A percentile compares a stretch with the other conserved stretches of the same genome.
Conservation (phyloP, 352 stramenopile species). For the Phytophthora kernoviae region DNA sequence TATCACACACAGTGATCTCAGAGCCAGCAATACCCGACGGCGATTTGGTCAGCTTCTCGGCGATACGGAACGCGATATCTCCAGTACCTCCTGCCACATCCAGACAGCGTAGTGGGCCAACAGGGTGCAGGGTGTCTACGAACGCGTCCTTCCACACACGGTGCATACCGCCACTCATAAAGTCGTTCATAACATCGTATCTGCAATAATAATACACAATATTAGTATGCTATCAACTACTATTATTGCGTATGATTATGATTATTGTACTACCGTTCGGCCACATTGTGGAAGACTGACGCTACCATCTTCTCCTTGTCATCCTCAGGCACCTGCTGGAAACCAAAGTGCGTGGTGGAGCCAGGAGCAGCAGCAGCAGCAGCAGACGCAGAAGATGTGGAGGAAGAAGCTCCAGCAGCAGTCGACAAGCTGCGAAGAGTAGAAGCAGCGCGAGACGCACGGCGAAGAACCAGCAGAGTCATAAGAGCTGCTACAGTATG, state of each 20-base stretch:
- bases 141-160: constrained; percentile 98
- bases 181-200: constrained; percentile 99
- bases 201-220: constrained; percentile 22
- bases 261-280: constrained; percentile 86
- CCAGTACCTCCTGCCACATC: constrained; percentile 99
- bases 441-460: constrained; percentile 12
- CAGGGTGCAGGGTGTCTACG: constrained; percentile 83
- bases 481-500: not conserved
- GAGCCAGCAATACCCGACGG: constrained; percentile 40
- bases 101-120: constrained; percentile 81
- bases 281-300: constrained; percentile 98
- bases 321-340: constrained; percentile 88
- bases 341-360: constrained; percentile 88
- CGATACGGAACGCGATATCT: constrained; percentile 98
- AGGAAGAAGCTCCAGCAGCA: constrained; percentile 1
- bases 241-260: not conserved
- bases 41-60: constrained; percentile 65
- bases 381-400: not conserved
- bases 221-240: not conserved
- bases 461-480: constrained; percentile 22
- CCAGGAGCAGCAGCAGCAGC: constrained; percentile 5
- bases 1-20: constrained; percentile 97
- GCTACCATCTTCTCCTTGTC: constrained; percentile 96
- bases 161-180: constrained; percentile 97
- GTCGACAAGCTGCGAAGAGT: constrained; percentile 25